Conservation (phyloP, 371 early-diverging fungal genomes). For the Choanephora cucurbitarum region DNA sequence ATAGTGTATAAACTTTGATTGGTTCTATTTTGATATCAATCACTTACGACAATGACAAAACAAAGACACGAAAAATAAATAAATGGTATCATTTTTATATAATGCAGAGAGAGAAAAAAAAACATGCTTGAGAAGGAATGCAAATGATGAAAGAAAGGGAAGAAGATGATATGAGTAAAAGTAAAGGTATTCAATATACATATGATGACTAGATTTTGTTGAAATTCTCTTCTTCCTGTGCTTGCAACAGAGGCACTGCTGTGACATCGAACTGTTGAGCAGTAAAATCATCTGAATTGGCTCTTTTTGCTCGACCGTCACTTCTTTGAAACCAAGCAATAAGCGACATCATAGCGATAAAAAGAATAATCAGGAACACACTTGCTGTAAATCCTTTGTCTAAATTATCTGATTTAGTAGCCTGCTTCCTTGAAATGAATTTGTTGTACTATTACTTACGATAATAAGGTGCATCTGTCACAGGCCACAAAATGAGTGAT, state of each 20-base stretch:
- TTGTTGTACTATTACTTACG: constrained; percentile 21
- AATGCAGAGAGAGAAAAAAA: no score
- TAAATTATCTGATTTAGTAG: no score
- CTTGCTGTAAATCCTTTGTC: constrained; percentile 35
- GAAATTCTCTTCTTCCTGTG: constrained; percentile 6
- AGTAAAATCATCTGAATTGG: constrained; percentile 3
- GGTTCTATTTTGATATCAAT: no score
- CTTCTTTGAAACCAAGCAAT: constrained; percentile 15
- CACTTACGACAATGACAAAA: no score
- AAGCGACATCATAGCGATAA: constrained; percentile 18
- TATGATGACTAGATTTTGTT: neutral
- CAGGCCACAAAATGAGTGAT: constrained; percentile 52
- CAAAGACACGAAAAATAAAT: no score
- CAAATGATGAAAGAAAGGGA: no score
- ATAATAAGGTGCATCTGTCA: constrained; percentile 48
- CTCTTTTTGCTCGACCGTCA: constrained; percentile 12
- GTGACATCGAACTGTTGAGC: constrained; percentile 9
- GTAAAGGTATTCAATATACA: no score
- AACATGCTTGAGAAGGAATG: no score
- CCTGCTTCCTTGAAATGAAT: no score
- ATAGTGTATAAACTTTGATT: no score
- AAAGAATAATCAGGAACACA: constrained; percentile 18
- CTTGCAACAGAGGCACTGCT: constrained; percentile 12
- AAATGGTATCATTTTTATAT: no score
- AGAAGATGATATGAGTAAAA: no score